phyloP scores from a whole-genome alignment of 768 basidiomycete species.

The Suillus lakei region DNA sequence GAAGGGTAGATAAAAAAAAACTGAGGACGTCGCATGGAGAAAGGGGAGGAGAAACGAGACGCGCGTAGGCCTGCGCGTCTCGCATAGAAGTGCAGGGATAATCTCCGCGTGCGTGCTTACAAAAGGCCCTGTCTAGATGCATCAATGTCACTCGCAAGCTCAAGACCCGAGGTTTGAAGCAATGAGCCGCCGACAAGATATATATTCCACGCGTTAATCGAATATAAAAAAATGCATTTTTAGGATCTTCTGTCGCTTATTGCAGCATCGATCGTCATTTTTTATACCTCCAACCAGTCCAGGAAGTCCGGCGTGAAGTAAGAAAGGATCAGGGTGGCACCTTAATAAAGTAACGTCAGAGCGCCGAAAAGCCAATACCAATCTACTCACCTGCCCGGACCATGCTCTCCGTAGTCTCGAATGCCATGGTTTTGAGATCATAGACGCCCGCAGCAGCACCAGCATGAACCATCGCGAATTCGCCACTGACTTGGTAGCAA shows the following conservation, averaged over 20 bases:
- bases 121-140: not conserved
- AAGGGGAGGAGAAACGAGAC: not conserved
- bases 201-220: not conserved
- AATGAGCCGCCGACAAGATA: not conserved
- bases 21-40: not conserved
- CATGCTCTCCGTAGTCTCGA: conserved; percentile 91
- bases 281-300: conserved; percentile 61
- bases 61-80: not conserved
- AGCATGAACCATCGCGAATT: conserved; percentile 96
- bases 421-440: conserved; percentile 89
- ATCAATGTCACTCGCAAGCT: no score
- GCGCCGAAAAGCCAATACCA: conserved; percentile 10
- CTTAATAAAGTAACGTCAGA: conserved; percentile 41
- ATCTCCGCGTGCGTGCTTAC: not conserved
- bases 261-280: not conserved
- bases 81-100: not conserved
- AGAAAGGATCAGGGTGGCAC: conserved; percentile 86
- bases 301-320: conserved; percentile 98
- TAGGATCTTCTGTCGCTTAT: not conserved
- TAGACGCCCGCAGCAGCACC: conserved; percentile 96
- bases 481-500: conserved; percentile 96
- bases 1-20: not conserved
- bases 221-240: not conserved
- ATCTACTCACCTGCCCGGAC: conserved; percentile 77
- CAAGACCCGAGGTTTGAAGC: not conserved